Conservation (phyloP, 2,329 filamentous ascomycete genomes). For the Amesomyces nigricolor region DNA sequence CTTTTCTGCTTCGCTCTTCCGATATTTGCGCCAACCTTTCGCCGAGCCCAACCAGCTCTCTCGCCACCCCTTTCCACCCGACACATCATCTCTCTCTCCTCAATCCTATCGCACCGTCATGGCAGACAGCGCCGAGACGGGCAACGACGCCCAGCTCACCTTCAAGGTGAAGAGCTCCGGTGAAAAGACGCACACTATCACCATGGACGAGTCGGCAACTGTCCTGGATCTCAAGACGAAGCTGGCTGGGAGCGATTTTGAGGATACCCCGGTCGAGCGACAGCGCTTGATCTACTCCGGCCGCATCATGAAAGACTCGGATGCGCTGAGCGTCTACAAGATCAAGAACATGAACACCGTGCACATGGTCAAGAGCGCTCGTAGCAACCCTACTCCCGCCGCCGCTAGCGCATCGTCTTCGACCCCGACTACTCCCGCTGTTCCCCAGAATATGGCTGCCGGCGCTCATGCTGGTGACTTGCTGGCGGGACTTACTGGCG, state of each 20-base stretch:
- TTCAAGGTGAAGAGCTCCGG: slow-evolving; percentile 98
- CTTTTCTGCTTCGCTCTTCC: too few species aligned
- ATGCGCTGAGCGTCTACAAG: slow-evolving; percentile 80
- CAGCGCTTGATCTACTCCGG: slow-evolving; percentile 97
- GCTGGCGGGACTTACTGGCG: slow-evolving; percentile 83
- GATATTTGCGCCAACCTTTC: too few species aligned
- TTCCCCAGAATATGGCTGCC: slow-evolving; percentile 73
- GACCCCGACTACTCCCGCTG: slow-evolving; percentile 49
- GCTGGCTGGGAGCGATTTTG: slow-evolving; percentile 73
- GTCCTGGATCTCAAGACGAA: slow-evolving; percentile 86
- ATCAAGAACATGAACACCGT: slow-evolving; percentile 95
- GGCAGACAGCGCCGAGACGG: slow-evolving; percentile 58
- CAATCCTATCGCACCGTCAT: slow-evolving; percentile 37
- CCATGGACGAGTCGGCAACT: slow-evolving; percentile 68
- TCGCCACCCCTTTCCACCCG: not conserved
- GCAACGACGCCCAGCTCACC: slow-evolving; percentile 71
- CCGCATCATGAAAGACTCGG: slow-evolving; percentile 90
- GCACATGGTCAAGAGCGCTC: slow-evolving; percentile 93
- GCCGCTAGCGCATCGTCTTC: slow-evolving; percentile 37
- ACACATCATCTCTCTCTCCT: not conserved
- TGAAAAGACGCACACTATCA: slow-evolving; percentile 78
- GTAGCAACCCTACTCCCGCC: slow-evolving; percentile 63
- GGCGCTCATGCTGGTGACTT: slow-evolving; percentile 77
- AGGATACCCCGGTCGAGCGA: slow-evolving; percentile 79
- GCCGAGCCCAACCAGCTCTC: not conserved